Evolutionary conservation across 768 basidiomycete genomes (phyloP).

Genomic region (Pleurotus djamor): DNA sequence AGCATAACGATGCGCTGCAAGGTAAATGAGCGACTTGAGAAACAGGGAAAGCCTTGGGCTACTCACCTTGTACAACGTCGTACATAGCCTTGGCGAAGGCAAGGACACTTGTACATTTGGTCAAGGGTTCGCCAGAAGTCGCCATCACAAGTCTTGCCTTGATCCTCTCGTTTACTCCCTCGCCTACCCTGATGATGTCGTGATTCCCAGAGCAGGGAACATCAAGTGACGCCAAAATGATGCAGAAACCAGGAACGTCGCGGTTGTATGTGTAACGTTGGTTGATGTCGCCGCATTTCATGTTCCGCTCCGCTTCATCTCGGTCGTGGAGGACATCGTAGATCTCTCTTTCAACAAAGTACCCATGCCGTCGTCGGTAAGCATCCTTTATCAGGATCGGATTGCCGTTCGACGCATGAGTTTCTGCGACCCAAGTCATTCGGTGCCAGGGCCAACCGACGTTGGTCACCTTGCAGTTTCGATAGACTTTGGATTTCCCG

Average conservation of each 20-base stretch:
- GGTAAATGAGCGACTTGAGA: too few species aligned
- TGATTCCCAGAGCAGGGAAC: too few species aligned
- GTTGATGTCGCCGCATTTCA: too few species aligned
- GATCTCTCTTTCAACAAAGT: neutral
- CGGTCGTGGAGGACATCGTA: neutral
- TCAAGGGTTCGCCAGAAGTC: neutral
- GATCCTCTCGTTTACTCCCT: neutral
- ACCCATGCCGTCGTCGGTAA: neutral
- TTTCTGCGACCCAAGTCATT: neutral
- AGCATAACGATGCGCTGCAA: neutral
- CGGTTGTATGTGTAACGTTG: neutral
- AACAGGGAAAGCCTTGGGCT: too few species aligned
- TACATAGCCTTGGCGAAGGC: slow-evolving; percentile 3
- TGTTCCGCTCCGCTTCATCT: too few species aligned
- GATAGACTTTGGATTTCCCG: neutral
- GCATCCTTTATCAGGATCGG: neutral
- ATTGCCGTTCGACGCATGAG: neutral
- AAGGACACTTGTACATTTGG: neutral
- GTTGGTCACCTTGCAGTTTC: neutral
- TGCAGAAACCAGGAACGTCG: neutral
- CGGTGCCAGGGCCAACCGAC: neutral
- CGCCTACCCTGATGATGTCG: too few species aligned
- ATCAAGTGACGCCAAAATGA: too few species aligned
- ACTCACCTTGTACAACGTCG: slow-evolving; percentile 3
- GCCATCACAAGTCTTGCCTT: neutral